Evolutionary conservation across 805 yeast genomes (phyloP), one percentile per base, ranked within the genome.

Genomic region (Metschnikowia cerradonensis): DNA sequence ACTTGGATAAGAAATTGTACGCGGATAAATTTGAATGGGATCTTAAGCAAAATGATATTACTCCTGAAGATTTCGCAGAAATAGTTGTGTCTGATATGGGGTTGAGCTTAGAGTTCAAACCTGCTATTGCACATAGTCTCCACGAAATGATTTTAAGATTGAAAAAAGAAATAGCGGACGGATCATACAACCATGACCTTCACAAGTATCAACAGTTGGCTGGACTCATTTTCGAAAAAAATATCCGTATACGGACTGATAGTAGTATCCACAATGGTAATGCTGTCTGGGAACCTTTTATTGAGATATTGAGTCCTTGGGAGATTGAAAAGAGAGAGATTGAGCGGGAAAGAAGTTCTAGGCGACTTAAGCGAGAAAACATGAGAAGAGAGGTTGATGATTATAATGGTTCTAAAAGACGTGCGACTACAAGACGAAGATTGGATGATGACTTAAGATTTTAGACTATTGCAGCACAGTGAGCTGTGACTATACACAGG

Each of bases 21-120:
- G 96, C 90, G 59, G 99, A 94, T 67, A 86, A 87, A 65, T 86
- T 94, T 56, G 98, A 94, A 68, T 92, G 98, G 98, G 95, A 94
- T 62, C 73, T 94, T 63, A 35, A 62, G 33, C 76, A 72, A 52
- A 65, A 67, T 10, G 71, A 72, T 6, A 63, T 87, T 20, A 80
- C 90, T 0, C 97, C 99, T 0, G 96, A 90, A 64, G 71, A 71
- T 48, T 94, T 94, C 72, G 96, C 98, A 0, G 79, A 76, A 52
- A 78, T 79, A 6, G 90, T 92, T 2, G 97, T 89, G 3, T 77
- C 81, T 37, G 99, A 94, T 61, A 66, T 94, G 67, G 97, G 97
- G 0, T 70, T 94, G 32, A 73, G 85, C 1, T 78, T 89, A 42
- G 99, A 94, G 66, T 94, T 92, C 63, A 79, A 82, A 53, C 92